A percentile compares a stretch with the other conserved stretches of the same genome.
phyloP scores from a whole-genome alignment of 108 stramenopile species.

The Skeletonema potamos region DNA sequence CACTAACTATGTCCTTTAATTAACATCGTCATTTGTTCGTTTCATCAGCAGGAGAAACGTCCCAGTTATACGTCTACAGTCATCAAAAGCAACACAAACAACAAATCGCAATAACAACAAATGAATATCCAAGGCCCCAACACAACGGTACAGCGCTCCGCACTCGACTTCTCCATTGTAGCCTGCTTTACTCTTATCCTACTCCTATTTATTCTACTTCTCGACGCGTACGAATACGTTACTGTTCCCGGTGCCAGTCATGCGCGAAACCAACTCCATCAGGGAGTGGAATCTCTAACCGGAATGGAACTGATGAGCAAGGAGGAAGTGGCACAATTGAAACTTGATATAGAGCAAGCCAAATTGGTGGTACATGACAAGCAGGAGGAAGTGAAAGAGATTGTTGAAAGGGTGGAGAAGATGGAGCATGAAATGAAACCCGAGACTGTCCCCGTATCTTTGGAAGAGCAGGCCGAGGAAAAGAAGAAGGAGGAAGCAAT shows the following conservation, averaged over 20 bases:
- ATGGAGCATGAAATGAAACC: neutral
- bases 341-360: neutral
- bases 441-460: neutral
- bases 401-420: neutral
- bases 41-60: too few species aligned
- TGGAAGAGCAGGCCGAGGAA: constrained; percentile 2
- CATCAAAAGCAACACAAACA: too few species aligned
- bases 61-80: too few species aligned
- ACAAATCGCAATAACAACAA: too few species aligned
- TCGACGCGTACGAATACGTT: constrained; percentile 26
- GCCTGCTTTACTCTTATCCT: neutral
- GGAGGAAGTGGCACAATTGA: neutral
- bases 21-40: too few species aligned
- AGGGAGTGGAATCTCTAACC: neutral
- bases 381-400: constrained; percentile 5
- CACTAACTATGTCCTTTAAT: too few species aligned
- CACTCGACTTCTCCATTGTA: constrained; percentile 6
- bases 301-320: constrained; percentile 12
- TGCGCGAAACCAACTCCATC: constrained; percentile 1
- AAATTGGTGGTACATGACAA: neutral
- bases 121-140: neutral
- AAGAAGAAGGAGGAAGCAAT: neutral
- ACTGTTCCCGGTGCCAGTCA: neutral
- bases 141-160: neutral
- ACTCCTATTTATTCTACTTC: constrained; percentile 3